These are phyloP conservation scores for Limonium bicolor DNA, from an alignment of 148 eudicot species.

Conservation along the genomic window DNA sequence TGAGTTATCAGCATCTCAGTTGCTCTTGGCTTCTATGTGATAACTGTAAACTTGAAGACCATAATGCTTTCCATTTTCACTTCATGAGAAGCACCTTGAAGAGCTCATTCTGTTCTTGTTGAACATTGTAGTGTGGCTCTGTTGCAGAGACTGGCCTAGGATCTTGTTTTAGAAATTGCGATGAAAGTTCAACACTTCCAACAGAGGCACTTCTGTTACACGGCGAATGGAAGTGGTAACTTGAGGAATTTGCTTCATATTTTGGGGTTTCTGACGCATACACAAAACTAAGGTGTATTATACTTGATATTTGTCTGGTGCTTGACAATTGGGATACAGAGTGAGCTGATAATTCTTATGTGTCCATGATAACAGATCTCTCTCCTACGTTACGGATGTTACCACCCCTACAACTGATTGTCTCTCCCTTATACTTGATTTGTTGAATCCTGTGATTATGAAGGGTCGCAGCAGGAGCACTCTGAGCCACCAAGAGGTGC, in stretches of 20 bases:
- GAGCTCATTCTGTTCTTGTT: slow-evolving; percentile 3
- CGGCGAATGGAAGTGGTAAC: slow-evolving; percentile 90
- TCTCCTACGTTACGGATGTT: slow-evolving; percentile 93
- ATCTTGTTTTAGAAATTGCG: slow-evolving; percentile 77
- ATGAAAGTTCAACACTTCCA: slow-evolving; percentile 92
- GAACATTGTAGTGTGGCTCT: slow-evolving; percentile 27
- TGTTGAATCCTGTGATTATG: slow-evolving; percentile 66
- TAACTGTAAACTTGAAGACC: background rate
- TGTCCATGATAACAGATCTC: slow-evolving; percentile 39
- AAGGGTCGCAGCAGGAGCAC: slow-evolving; percentile 49
- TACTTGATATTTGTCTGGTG: background rate
- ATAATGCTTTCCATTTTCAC: background rate
- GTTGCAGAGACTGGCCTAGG: slow-evolving; percentile 98
- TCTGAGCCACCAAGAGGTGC: slow-evolving; percentile 98
- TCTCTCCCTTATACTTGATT: slow-evolving; percentile 59
- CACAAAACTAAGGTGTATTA: slow-evolving; percentile 60
- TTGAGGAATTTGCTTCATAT: slow-evolving; percentile 76
- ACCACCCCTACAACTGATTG: slow-evolving; percentile 98
- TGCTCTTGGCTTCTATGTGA: background rate
- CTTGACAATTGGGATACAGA: too few species aligned
- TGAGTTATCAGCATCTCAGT: slow-evolving; percentile 5
- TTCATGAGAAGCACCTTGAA: background rate
- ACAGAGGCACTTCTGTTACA: slow-evolving; percentile 63
- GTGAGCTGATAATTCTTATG: too few species aligned
- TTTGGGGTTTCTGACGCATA: slow-evolving; percentile 93